Evolutionary conservation across 2,329 filamentous ascomycete genomes (phyloP), one percentile per base, ranked within the genome.

Genomic region (Ophiobolus disseminans): DNA sequence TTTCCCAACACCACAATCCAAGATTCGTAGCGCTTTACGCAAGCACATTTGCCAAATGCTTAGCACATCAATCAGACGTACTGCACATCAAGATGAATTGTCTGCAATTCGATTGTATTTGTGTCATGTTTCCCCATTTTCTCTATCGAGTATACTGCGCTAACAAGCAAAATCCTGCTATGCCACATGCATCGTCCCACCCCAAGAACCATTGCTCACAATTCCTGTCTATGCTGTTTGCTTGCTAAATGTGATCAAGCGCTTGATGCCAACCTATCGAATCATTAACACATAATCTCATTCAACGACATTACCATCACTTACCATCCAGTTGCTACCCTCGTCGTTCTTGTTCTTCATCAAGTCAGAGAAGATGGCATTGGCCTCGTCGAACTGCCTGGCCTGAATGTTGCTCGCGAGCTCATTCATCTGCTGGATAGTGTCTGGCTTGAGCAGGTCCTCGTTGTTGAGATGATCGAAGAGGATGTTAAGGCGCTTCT

Each of bases 401-500:
- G 57, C 60, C 36, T 75, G 67, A 10, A 80, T 60, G 32, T 70
- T 66, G 45, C 64, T 64, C 17, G 71, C 66, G 22, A 91, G 76
- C 62, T 85, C 77, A 7, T 80, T 79, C 62, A 92, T 78, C 37
- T 86, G 80, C 52, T 84, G 80, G 40, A 92, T 83, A 0, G 89
- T 97, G 65, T 89, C 87, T 1, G 89, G 84, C 76, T 88, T 89
- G 45, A 97, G 80, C 31, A 97, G 79, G 66, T 97, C 92, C 67
- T 92, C 89, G 60, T 97, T 97, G 81, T 97, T 99, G 37, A 99
- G 80, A 73, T 97, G 91, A 69, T 99, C 93, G 71, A 97, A 97
- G n/a, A 99, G 79, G 40, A 97, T 86, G 64, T 89, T 90, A 50
- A 99, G 82, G 21, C 94, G 86, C 76, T 96, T 96, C 72, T 96